Percentiles rank a stretch among this genome's conserved stretches.
Conservation (phyloP, 352 stramenopile species). For the Pythium myriotylum region DNA sequence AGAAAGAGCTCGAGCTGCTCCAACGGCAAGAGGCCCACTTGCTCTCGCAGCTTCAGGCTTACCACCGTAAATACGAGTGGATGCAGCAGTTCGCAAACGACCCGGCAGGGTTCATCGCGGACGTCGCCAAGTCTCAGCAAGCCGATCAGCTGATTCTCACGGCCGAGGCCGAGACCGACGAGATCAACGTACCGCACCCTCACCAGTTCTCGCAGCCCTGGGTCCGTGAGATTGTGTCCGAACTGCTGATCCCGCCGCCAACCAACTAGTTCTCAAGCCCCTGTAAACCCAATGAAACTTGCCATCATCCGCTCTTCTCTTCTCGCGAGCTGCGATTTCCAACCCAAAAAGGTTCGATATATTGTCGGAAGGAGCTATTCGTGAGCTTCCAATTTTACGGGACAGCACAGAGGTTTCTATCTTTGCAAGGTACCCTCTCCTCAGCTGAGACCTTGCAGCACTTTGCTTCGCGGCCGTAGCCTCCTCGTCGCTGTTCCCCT, state of each 20-base stretch:
- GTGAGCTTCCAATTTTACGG: constrained; percentile 10
- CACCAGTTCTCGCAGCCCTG: constrained; percentile 75
- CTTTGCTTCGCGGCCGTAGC: background rate
- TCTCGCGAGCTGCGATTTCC: too few species aligned
- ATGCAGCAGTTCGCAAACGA: constrained; percentile 69
- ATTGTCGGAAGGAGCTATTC: background rate
- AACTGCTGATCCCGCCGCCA: constrained; percentile 35
- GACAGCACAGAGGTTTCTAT: background rate
- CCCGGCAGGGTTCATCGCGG: constrained; percentile 63
- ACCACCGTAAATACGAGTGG: constrained; percentile 63
- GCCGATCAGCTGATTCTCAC: constrained; percentile 64
- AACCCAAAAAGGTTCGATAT: constrained; percentile 3
- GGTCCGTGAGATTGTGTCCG: constrained; percentile 56
- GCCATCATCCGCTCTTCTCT: too few species aligned
- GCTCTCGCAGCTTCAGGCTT: constrained; percentile 49
- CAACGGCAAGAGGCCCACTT: constrained; percentile 60
- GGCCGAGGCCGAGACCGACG: constrained; percentile 61
- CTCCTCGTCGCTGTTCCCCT: background rate
- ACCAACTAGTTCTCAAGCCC: constrained; percentile 11
- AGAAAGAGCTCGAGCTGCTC: constrained; percentile 62
- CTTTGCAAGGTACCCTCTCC: background rate
- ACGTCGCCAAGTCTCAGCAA: constrained; percentile 61
- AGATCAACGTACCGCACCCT: constrained; percentile 54
- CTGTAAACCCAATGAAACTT: constrained; percentile 5
- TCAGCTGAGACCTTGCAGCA: background rate